Evolutionary conservation across 495 filamentous ascomycete genomes (phyloP), one percentile per base, ranked within the genome.

Genomic region (Aspergillus sclerotiicarbonarius): DNA sequence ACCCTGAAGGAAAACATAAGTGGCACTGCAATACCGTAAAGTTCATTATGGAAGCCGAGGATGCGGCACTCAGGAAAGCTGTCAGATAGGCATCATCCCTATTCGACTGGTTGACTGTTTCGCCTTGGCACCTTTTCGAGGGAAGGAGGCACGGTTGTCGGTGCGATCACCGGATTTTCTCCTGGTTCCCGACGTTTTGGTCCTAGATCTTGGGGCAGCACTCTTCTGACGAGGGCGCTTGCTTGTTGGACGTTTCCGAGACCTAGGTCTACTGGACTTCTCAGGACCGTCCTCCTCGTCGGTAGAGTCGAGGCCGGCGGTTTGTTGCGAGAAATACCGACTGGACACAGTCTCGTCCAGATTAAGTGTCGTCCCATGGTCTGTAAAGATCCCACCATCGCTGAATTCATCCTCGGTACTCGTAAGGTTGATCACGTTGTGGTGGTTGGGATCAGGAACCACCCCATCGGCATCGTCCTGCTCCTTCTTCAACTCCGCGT

Each of bases 381-480:
- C 73, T 19, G 61, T 58, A 18, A 73, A 70, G 45, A 78, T 61
- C 43, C 80, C 77, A 30, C 75, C 75, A 35, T 79, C 78, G 25
- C 82, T 78, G 55, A 71, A 79, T 35, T 88, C 86, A 41, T 88
- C 85, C 20, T 46, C 44, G 32, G 79, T 80, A 58, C 83, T 87
- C 62, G 86, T 78, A 29, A 88, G 76, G 58, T 87, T 82, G 62
- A 91, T 87, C 18, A 91, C 82, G 58, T 85, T 85, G 59, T 80
- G 76, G 56, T 85, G 81, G 56, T 87, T 84, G 6, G 79, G 81
- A 53, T 80, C 76, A 25, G 75, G 76, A n/a, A 78, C 72, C 55
- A 80, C 65, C 43, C 78, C 79, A 54, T 75, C 74, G 29, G 65
- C 70, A 54, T 76, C 64, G 58, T 66, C 76, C 47, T 65, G 75